Evolutionary conservation across 2,329 filamentous ascomycete genomes (phyloP), one percentile per base, ranked within the genome.

Genomic region (Huntiella savannae): DNA sequence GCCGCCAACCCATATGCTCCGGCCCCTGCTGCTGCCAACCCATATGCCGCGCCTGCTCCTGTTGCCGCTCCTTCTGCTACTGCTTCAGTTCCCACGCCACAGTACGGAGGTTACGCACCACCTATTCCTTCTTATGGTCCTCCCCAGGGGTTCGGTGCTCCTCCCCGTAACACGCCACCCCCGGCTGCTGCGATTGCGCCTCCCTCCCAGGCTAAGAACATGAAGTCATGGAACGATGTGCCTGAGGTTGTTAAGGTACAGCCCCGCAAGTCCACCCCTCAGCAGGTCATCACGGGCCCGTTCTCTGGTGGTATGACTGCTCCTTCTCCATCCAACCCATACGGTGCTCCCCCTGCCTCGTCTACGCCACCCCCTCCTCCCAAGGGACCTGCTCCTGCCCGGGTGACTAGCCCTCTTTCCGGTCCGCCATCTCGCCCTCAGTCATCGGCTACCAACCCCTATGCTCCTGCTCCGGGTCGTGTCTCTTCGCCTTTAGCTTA

Each of bases 201-300:
- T 16, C 75, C 83, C 13, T 75, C 82, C 7, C 77, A 75, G 56
- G 67, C 74, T 48, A 79, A 77, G 57, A 79, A 81, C 52, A 78
- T 79, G 52, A 75, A 79, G 22, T 81, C 82, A 54, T 98, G 91
- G 91, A 98, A 98, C 55, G 91, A 98, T 60, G 80, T 92, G 44
- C 91, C 91, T 1, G 73, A 94, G 55, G 82, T 96, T 40, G 70
- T 75, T 40, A 84, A 88, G 65, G 66, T 72, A n/a, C 71, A 74
- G 11, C 71, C 79, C 16, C 77, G 87, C 53, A 75, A 79, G 57
- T 13, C 48, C 5, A 46, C 44, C 16, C 70, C 70, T 40, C 95
- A 88, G 1, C 85, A 87, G 2, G 73, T 76, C 44, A 75, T 86
- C 43, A 75, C 70, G n/a, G 75, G 82, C 13, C 83, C 85, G 6